Conservation (phyloP, 148 eudicot species). For the Vaccinium myrtillus region DNA sequence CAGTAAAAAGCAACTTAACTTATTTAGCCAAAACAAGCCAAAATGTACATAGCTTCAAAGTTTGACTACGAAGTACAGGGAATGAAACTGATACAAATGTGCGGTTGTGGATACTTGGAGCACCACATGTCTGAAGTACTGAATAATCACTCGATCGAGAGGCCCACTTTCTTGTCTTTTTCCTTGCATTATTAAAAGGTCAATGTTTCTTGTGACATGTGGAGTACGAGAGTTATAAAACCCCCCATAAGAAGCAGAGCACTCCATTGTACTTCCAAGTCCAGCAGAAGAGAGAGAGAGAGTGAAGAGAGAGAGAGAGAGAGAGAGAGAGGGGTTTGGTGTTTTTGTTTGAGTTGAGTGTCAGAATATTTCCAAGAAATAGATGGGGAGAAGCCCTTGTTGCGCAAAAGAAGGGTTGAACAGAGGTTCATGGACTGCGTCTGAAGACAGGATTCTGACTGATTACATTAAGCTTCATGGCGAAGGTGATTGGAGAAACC, state of each 20-base stretch:
- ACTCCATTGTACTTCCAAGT: background rate
- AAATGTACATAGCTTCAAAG: too few relatives aligned
- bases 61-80: too few relatives aligned
- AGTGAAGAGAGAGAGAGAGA: too few relatives aligned
- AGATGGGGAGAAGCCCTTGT: slow-evolving; percentile 9
- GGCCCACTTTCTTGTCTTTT: background rate
- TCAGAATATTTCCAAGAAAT: background rate
- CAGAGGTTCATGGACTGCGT: slow-evolving; percentile 1
- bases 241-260: background rate
- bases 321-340: background rate
- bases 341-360: background rate
- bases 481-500: slow-evolving; percentile 6
- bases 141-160: background rate
- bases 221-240: background rate
- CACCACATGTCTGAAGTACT: background rate
- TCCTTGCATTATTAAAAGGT: background rate
- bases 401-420: slow-evolving; percentile 5
- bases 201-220: background rate
- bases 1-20: too few relatives aligned
- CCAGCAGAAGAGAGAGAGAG: background rate
- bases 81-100: background rate
- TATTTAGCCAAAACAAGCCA: too few relatives aligned
- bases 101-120: background rate
- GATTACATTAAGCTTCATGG: slow-evolving; percentile 11
- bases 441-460: slow-evolving; percentile 1